A percentile compares a stretch with the other conserved stretches of the same genome.
Evolutionary conservation across 768 basidiomycete genomes (phyloP).

Genomic region (Hericium rajendrae): DNA sequence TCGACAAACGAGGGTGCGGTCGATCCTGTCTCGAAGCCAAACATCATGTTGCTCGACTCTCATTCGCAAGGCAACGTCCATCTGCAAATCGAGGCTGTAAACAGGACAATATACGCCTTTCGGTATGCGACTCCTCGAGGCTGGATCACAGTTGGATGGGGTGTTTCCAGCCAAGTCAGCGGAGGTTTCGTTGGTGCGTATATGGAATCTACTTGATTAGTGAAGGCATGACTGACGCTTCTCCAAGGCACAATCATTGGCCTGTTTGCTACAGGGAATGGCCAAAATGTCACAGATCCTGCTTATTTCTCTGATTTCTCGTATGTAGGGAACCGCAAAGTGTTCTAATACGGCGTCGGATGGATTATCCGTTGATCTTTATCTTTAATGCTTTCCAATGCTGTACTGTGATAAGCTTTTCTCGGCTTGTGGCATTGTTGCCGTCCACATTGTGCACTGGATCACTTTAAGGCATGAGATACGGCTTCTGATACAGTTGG

Average conservation of each 20-base stretch:
- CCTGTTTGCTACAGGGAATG: constrained; percentile 15
- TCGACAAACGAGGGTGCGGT: constrained; percentile 6
- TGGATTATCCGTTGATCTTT: no score
- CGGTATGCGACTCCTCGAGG: constrained; percentile 1
- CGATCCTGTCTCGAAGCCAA: constrained; percentile 9
- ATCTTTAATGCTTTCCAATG: no score
- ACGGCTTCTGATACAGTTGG: no score
- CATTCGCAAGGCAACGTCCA: neutral
- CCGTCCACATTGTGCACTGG: no score
- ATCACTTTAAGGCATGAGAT: no score
- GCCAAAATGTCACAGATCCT: neutral
- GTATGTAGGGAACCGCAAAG: neutral
- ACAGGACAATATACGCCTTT: constrained; percentile 10
- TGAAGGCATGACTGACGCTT: neutral
- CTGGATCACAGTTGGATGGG: constrained; percentile 6
- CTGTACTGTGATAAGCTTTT: no score
- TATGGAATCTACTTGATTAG: no score
- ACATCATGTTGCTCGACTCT: neutral
- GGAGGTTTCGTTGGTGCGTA: constrained; percentile 5
- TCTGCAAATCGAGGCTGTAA: constrained; percentile 11
- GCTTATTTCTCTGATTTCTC: constrained; percentile 8
- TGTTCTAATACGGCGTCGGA: neutral
- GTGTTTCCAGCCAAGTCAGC: constrained; percentile 11
- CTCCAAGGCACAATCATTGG: constrained; percentile 9
- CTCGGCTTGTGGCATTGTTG: no score